These are phyloP conservation scores for Lyophyllum atratum DNA, from an alignment of 768 basidiomycete species.

Conservation along the genomic window DNA sequence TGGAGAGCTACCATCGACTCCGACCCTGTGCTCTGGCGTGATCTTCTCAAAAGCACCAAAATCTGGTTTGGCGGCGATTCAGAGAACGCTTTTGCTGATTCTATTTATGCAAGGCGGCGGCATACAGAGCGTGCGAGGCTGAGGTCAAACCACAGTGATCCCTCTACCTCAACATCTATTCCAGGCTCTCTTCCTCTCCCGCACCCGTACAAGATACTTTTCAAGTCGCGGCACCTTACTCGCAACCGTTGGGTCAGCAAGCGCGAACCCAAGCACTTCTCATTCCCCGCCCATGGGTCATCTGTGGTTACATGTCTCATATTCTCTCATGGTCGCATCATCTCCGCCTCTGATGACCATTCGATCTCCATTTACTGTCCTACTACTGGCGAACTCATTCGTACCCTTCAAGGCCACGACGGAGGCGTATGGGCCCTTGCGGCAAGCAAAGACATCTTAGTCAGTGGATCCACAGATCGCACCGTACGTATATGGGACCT, in stretches of 20 bases:
- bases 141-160: not conserved
- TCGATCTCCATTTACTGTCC: conserved; percentile 95
- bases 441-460: conserved; percentile 82
- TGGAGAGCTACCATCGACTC: conserved; percentile 94
- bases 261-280: conserved; percentile 70
- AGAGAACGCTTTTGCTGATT: conserved; percentile 77
- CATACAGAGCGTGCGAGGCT: conserved; percentile 35
- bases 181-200: conserved; percentile 63
- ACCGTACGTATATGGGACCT: conserved; percentile 94
- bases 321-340: conserved; percentile 92
- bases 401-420: conserved; percentile 84
- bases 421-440: conserved; percentile 98
- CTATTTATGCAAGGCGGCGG: conserved; percentile 64
- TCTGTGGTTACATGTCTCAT: conserved; percentile 95
- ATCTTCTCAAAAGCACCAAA: conserved; percentile 78
- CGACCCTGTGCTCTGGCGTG: conserved; percentile 88
- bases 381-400: conserved; percentile 72
- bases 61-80: conserved; percentile 90
- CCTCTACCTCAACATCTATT: conserved; percentile 14
- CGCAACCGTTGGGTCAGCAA: conserved; percentile 80
- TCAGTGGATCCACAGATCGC: conserved; percentile 92
- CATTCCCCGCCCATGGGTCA: conserved; percentile 86
- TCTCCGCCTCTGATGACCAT: conserved; percentile 96
- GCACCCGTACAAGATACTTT: conserved; percentile 90
- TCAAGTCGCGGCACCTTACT: conserved; percentile 86